Evolutionary conservation across 805 yeast genomes (phyloP).

Genomic region (Candida coquimbonensis): DNA sequence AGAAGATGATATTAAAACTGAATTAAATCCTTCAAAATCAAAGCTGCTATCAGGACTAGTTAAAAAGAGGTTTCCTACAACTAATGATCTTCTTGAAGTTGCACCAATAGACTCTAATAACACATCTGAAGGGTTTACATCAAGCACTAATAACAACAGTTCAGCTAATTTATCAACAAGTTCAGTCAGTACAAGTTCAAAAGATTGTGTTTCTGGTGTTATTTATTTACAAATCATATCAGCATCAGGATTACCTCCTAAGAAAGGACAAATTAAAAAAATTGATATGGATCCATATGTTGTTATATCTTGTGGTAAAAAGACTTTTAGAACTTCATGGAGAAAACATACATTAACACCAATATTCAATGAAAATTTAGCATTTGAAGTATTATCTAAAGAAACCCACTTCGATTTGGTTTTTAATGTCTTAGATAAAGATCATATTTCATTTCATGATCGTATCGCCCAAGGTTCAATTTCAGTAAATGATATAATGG

Average conservation of each 20-base stretch:
- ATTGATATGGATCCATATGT: conserved; percentile 98
- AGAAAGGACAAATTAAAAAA: conserved; percentile 55
- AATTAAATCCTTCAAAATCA: neutral
- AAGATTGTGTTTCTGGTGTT: conserved; percentile 42
- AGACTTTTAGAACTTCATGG: conserved; percentile 81
- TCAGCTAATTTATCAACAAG: neutral
- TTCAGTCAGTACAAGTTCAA: neutral
- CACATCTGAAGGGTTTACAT: too few species aligned
- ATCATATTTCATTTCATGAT: conserved; percentile 76
- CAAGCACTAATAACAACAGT: neutral
- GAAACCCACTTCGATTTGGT: conserved; percentile 62
- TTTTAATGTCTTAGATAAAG: conserved; percentile 78
- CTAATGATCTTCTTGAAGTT: too few species aligned
- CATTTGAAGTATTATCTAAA: conserved; percentile 65
- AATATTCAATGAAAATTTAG: conserved; percentile 67
- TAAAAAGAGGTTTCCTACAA: neutral
- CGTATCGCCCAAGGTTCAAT: conserved; percentile 63
- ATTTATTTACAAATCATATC: conserved; percentile 68
- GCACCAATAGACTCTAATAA: too few species aligned
- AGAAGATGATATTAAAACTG: neutral
- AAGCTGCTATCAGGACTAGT: neutral
- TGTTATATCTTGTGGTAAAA: conserved; percentile 82
- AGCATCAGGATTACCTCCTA: conserved; percentile 74
- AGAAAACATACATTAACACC: conserved; percentile 79
- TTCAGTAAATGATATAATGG: conserved; percentile 43